phyloP scores from a whole-genome alignment of 1,284 basidiomycete species.

The Irpex rosettiformis region DNA sequence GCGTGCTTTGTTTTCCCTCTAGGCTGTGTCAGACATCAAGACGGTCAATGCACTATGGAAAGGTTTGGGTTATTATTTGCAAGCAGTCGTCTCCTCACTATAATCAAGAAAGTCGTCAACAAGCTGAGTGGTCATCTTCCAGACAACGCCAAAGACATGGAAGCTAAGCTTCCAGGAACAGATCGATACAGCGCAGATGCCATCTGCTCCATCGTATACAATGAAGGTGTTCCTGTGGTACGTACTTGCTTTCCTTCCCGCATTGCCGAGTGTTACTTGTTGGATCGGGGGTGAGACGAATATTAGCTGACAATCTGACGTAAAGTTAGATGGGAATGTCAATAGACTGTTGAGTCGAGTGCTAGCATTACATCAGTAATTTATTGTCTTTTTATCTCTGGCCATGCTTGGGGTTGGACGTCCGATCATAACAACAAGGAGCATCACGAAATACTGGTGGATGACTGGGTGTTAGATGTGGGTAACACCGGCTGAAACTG shows the following conservation, averaged over 20 bases:
- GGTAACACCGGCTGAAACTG: no score
- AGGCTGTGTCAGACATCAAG: conserved; percentile 76
- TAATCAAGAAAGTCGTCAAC: conserved; percentile 73
- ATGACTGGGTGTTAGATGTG: no score
- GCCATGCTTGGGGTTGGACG: no score
- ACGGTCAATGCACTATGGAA: conserved; percentile 88
- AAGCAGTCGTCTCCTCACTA: conserved; percentile 76
- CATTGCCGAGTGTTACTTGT: neutral
- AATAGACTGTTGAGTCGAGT: conserved; percentile 79
- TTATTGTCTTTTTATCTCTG: no score
- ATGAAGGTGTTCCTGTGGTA: conserved; percentile 79
- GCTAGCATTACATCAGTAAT: conserved; percentile 80
- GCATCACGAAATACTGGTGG: no score
- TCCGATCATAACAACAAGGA: no score
- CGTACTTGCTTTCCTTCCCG: neutral
- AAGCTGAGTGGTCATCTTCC: conserved; percentile 75
- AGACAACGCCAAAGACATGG: conserved; percentile 75
- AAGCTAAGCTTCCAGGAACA: conserved; percentile 85
- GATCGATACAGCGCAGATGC: conserved; percentile 91
- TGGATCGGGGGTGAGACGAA: neutral
- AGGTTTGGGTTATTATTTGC: conserved; percentile 89
- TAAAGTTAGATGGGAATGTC: conserved; percentile 89
- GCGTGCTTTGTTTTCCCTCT: conserved; percentile 1
- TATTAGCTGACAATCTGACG: neutral
- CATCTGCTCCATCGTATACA: conserved; percentile 88